Conservation (phyloP, 805 yeast genomes). For the Nakazawaea ernobii region DNA sequence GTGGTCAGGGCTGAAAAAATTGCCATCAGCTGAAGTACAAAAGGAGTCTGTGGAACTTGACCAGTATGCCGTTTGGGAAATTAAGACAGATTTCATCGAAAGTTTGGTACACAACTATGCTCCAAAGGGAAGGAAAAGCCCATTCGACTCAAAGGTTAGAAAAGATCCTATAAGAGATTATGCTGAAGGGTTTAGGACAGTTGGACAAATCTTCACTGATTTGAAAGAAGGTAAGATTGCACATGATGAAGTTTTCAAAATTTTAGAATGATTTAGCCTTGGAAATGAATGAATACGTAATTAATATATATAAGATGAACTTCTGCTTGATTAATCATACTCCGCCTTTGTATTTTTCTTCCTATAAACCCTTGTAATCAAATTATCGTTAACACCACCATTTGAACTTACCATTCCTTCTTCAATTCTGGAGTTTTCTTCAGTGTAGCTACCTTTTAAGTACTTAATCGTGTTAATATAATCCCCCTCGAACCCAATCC, state of each 20-base stretch:
- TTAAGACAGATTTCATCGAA: conserved; percentile 20
- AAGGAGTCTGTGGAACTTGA: conserved; percentile 26
- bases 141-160: conserved; percentile 20
- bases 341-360: conserved; percentile 10
- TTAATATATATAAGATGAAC: neutral
- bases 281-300: neutral
- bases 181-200: conserved; percentile 10
- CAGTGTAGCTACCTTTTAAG: neutral
- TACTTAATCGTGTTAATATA: conserved; percentile 35
- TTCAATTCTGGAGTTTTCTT: neutral
- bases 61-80: conserved; percentile 23
- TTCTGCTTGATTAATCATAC: conserved; percentile 1
- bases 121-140: conserved; percentile 21
- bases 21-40: conserved; percentile 38
- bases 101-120: conserved; percentile 17
- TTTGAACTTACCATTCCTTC: neutral
- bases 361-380: neutral
- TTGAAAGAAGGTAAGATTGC: conserved; percentile 12
- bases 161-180: conserved; percentile 19
- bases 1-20: conserved; percentile 35
- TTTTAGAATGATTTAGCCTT: neutral
- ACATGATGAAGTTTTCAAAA: conserved; percentile 13
- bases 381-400: neutral
- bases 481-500: conserved; percentile 54
- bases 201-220: conserved; percentile 12